A percentile compares a stretch with the other conserved stretches of the same genome.
phyloP scores from a whole-genome alignment of 1,139 yeast genomes.

The Candida dubliniensis region DNA sequence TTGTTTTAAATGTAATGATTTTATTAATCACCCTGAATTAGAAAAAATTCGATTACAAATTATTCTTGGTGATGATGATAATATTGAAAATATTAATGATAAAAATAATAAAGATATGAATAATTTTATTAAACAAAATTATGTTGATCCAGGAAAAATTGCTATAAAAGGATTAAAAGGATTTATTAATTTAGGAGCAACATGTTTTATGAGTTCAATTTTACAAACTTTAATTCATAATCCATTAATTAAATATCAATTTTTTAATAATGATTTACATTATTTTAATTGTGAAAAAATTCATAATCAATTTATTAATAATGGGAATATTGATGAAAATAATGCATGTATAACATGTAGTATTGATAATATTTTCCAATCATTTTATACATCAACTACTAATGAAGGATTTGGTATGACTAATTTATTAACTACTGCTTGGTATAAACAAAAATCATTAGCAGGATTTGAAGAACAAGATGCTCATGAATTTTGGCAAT shows the following conservation, averaged over 20 bases:
- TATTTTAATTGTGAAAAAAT: constrained; percentile 39
- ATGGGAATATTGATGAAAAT: constrained; percentile 32
- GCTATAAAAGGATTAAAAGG: constrained; percentile 82
- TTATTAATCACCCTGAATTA: constrained; percentile 59
- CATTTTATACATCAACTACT: constrained; percentile 54
- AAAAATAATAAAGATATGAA: constrained; percentile 16
- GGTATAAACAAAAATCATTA: constrained; percentile 78
- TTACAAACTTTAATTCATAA: constrained; percentile 85
- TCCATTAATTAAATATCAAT: constrained; percentile 77
- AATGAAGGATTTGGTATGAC: constrained; percentile 76
- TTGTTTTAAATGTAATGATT: constrained; percentile 78
- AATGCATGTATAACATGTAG: constrained; percentile 80
- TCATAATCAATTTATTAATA: constrained; percentile 19
- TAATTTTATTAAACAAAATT: constrained; percentile 20
- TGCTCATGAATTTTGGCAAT: constrained; percentile 97
- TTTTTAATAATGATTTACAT: constrained; percentile 64
- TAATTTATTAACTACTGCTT: constrained; percentile 70
- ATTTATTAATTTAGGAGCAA: constrained; percentile 89
- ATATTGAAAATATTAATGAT: background rate
- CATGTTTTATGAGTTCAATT: constrained; percentile 92
- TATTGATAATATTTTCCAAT: constrained; percentile 71
- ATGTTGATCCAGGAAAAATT: constrained; percentile 51
- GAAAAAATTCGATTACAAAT: constrained; percentile 50
- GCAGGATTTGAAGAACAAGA: constrained; percentile 98
- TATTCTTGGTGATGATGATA: constrained; percentile 10